Base-by-base conservation (phyloP, 164 flowering plant genomes). In the Buxus sempervirens region DNA sequence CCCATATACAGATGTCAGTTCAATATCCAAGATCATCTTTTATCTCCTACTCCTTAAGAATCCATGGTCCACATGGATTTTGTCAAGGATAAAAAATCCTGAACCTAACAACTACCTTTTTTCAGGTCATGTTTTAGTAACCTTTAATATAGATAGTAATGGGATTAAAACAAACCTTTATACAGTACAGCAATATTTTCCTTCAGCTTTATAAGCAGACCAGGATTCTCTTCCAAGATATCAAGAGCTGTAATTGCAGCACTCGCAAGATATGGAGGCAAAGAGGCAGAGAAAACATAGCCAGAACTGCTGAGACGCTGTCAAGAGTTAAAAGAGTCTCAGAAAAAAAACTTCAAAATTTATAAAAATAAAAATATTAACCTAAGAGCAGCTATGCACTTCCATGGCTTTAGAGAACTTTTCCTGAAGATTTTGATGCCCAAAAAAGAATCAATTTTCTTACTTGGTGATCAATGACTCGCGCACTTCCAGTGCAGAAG, bases 231-330 rank as follows among this genome's bases (percentile, higher is more conserved):
- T 68, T 86, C 90, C 42, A 85, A 64, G 57, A 88, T 68, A 73
- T 86, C 87, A 72, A 88, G 79, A 60, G 94, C 88, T 36, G 89
- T 85, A 54, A 89, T 87, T 60, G 91, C 90, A 67, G 90, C 97
- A 85, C 83, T 87, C 14, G 97, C 97, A 48, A 93, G 92, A 74
- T 88, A 96, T 38, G 99, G 99, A 62, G 99, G 98, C 82, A 93
- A 84, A 59, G 99, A 93, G 66, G 99, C 99, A 80, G 99, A 96
- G 75, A 93, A 96, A n/a, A 93, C 97, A 72, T 96, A 93, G 19
- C 98, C 99, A 42, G 97, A 84, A 78, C 98, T 90, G 79, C 95
- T 93, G 68, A 96, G 79, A 42, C 98, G 89, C 99, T 96, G 95
- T 72, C 62, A 68, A 36, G 14, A 61, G n/a, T n/a, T n/a, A n/a